Percentiles rank a stretch among this genome's conserved stretches.
phyloP scores from a whole-genome alignment of 2,329 filamentous ascomycete genomes.

The Colletotrichum liriopes region DNA sequence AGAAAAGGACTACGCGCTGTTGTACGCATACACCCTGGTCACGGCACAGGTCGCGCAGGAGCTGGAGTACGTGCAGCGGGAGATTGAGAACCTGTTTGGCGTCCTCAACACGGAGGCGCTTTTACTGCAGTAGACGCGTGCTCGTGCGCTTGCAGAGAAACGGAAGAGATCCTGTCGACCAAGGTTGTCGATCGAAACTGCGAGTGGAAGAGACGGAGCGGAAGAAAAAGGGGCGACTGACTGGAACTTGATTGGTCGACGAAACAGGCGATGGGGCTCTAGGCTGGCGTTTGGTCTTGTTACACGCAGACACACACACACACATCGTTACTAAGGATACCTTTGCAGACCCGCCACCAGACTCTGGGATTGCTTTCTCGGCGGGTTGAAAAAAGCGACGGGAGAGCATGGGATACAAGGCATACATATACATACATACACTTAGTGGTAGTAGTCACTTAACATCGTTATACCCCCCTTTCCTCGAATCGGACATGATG shows the following conservation, averaged over 20 bases:
- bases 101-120: conserved; percentile 73
- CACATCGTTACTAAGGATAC: conserved; percentile 3
- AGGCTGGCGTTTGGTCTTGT: not conserved
- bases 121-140: conserved; percentile 64
- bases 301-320: not conserved
- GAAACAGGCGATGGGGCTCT: not conserved
- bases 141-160: not conserved
- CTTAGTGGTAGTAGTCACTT: conserved; percentile 24
- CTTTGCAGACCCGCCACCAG: not conserved
- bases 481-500: not conserved
- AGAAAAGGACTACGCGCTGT: conserved; percentile 88
- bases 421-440: conserved; percentile 23
- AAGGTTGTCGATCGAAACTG: not conserved
- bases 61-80: conserved; percentile 71
- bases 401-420: conserved; percentile 9
- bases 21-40: conserved; percentile 90
- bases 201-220: not conserved
- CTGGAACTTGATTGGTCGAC: not conserved
- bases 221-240: conserved; percentile 11
- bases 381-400: conserved; percentile 4
- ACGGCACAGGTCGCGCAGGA: conserved; percentile 78
- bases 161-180: not conserved
- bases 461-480: conserved; percentile 21
- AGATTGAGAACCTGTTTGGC: conserved; percentile 76
- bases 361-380: not conserved